phyloP scores from a whole-genome alignment of 176 grass and related monocot genomes.

The Triticum dicoccoides region DNA sequence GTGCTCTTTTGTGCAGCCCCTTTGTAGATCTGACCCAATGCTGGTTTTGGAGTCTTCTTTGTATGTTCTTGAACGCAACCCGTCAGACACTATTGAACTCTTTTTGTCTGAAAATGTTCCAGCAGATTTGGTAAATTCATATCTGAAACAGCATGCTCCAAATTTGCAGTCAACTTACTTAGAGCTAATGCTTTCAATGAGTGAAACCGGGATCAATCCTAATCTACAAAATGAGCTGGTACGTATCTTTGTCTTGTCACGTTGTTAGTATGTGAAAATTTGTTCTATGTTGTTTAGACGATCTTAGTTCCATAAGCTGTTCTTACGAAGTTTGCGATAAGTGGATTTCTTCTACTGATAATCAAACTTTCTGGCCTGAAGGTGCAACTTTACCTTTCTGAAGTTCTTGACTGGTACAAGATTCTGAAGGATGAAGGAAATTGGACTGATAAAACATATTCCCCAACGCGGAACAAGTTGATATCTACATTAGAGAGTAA shows the following conservation, averaged over 20 bases:
- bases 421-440: constrained; percentile 81
- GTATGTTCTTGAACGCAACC: constrained; percentile 81
- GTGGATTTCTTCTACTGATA: constrained; percentile 22
- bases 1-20: constrained; percentile 69
- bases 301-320: constrained; percentile 32
- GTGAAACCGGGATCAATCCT: constrained; percentile 82
- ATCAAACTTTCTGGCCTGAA: constrained; percentile 36
- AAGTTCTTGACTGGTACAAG: constrained; percentile 90
- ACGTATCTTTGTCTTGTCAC: constrained; percentile 19
- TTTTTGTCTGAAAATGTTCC: constrained; percentile 99
- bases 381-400: constrained; percentile 99
- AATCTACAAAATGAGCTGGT: constrained; percentile 99
- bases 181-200: constrained; percentile 97
- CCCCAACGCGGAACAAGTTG: constrained; percentile 85
- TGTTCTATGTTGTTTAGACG: constrained; percentile 19
- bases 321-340: not conserved
- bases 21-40: constrained; percentile 97
- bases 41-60: constrained; percentile 93
- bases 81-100: constrained; percentile 92
- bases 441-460: constrained; percentile 88
- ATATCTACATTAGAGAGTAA: constrained; percentile 80
- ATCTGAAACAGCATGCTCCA: constrained; percentile 93
- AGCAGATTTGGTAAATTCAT: constrained; percentile 98
- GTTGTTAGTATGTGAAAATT: constrained; percentile 13
- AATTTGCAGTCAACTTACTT: constrained; percentile 97